A percentile compares a stretch with the other conserved stretches of the same genome.
phyloP scores from a whole-genome alignment of 257 asterid genomes.

The Parsonsia alboflavescens region DNA sequence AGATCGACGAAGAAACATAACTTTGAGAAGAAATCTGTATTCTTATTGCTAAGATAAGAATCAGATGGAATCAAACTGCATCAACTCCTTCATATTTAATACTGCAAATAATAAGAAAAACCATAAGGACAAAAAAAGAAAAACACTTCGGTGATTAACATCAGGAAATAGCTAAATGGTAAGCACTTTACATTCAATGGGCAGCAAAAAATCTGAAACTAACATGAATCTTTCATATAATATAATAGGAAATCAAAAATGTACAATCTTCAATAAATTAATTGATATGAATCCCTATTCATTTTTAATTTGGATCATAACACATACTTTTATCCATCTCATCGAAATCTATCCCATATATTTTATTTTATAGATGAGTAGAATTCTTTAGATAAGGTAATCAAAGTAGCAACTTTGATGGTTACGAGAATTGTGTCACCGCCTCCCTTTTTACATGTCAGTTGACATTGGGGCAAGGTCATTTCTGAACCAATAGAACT shows the following conservation, averaged over 20 bases:
- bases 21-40: neutral
- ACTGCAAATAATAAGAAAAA: neutral
- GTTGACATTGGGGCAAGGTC: neutral
- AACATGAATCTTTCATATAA: neutral
- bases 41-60: neutral
- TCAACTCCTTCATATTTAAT: neutral
- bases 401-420: no score
- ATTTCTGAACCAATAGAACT: neutral
- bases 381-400: no score
- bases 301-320: no score
- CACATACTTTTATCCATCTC: no score
- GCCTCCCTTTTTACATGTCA: neutral
- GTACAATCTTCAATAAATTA: no score
- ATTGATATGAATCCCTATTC: no score
- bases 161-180: neutral
- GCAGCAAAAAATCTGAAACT: neutral
- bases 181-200: neutral
- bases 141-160: neutral
- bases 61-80: neutral
- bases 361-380: no score
- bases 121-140: neutral
- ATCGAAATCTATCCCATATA: no score
- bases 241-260: neutral
- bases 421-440: no score
- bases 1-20: slow-evolving; percentile 45